These are phyloP conservation scores for Xanthoparmelia taractica DNA, from an alignment of 495 filamentous ascomycete species.

Conservation along the genomic window DNA sequence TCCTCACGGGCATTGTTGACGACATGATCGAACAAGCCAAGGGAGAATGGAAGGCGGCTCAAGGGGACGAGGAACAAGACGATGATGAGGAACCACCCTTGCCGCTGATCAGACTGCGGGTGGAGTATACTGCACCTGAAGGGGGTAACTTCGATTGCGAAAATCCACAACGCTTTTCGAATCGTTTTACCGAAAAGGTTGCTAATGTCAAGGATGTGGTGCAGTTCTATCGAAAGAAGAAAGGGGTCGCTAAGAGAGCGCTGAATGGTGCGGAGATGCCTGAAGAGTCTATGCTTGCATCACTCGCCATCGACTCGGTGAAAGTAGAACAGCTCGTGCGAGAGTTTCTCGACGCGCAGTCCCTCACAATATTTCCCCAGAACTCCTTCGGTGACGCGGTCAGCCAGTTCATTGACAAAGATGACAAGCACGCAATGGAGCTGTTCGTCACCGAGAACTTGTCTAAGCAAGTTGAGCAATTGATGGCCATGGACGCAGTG, in stretches of 20 bases:
- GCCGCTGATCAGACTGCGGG: conserved; percentile 79
- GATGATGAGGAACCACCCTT: conserved; percentile 55
- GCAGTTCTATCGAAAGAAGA: conserved; percentile 84
- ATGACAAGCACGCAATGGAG: conserved; percentile 89
- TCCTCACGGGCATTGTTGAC: conserved; percentile 69
- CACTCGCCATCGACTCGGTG: conserved; percentile 61
- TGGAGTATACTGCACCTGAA: conserved; percentile 84
- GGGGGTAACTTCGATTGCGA: conserved; percentile 83
- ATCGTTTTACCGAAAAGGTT: conserved; percentile 80
- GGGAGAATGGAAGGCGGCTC: conserved; percentile 63
- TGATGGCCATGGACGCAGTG: conserved; percentile 57
- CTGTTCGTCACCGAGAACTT: conserved; percentile 79
- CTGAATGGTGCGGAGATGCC: conserved; percentile 43
- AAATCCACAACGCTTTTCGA: conserved; percentile 95
- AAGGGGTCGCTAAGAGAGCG: conserved; percentile 34
- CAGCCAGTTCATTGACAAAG: conserved; percentile 86
- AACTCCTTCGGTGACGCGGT: conserved; percentile 91
- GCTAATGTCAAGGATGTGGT: conserved; percentile 93
- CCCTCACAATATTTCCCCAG: conserved; percentile 81
- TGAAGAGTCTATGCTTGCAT: conserved; percentile 51
- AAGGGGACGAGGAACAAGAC: conserved; percentile 52
- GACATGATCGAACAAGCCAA: conserved; percentile 82
- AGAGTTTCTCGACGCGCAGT: conserved; percentile 76
- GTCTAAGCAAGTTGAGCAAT: conserved; percentile 62
- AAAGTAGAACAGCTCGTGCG: conserved; percentile 82